phyloP scores from a whole-genome alignment of 2,329 filamentous ascomycete species.

The Sclerotinia subarctica region DNA sequence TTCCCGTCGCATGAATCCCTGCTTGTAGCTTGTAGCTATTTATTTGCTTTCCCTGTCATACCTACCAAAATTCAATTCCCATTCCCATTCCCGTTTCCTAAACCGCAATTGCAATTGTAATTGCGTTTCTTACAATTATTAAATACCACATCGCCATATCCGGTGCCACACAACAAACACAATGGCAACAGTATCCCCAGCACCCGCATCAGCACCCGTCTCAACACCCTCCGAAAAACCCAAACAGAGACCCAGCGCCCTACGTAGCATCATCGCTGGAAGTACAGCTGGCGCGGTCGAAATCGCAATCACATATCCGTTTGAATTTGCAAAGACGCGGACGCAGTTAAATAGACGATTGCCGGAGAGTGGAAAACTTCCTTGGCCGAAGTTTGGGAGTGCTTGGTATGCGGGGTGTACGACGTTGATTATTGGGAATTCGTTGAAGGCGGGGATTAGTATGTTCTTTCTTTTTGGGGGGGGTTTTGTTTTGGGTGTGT shows the following conservation, averaged over 20 bases:
- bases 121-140: neutral
- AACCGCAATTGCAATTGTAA: neutral
- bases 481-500: neutral
- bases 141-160: neutral
- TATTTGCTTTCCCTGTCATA: too few relatives aligned
- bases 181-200: constrained; percentile 10
- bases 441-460: constrained; percentile 93
- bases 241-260: constrained; percentile 63
- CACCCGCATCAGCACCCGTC: constrained; percentile 18
- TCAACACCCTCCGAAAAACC: constrained; percentile 36
- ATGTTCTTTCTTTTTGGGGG: constrained; percentile 40
- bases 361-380: constrained; percentile 78
- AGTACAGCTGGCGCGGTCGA: constrained; percentile 82
- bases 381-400: constrained; percentile 87
- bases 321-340: constrained; percentile 94
- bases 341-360: constrained; percentile 88
- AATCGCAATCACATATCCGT: constrained; percentile 83
- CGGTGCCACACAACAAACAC: neutral
- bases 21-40: neutral
- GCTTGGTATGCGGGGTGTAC: constrained; percentile 99
- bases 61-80: too few relatives aligned
- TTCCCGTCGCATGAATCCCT: neutral
- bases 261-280: constrained; percentile 89
- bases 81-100: neutral
- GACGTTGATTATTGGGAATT: constrained; percentile 94